A percentile compares a stretch with the other conserved stretches of the same genome.
These are phyloP conservation scores for Tricholoma saponaceum DNA, from an alignment of 768 basidiomycete species.

Conservation along the genomic window DNA sequence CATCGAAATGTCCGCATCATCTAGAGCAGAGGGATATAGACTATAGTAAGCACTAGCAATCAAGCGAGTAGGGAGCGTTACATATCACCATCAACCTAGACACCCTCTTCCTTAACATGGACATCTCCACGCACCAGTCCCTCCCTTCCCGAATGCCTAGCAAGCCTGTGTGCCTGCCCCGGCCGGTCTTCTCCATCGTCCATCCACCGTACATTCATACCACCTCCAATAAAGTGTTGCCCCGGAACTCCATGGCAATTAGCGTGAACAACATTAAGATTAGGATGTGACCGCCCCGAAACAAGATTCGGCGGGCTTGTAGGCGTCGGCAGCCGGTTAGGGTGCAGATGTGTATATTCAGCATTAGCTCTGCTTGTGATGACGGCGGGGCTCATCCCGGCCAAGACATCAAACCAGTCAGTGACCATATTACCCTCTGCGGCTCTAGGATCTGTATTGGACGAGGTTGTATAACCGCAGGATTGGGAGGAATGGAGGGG, in stretches of 20 bases:
- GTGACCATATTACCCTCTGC: neutral
- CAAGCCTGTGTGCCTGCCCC: neutral
- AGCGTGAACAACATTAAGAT: neutral
- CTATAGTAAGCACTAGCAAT: no score
- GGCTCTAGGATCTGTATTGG: neutral
- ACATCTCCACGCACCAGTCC: no score
- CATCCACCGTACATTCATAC: neutral
- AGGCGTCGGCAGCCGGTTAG: neutral
- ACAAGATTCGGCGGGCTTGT: neutral
- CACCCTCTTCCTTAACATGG: neutral
- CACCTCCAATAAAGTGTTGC: neutral
- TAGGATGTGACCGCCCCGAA: neutral
- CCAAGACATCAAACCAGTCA: neutral
- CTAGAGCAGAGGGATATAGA: no score
- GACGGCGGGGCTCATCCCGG: neutral
- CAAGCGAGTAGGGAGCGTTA: no score
- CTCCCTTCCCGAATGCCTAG: neutral
- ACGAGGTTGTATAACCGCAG: neutral
- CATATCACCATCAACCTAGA: no score
- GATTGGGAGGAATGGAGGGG: neutral
- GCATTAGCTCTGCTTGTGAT: neutral
- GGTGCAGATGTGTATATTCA: neutral
- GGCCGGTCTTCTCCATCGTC: neutral
- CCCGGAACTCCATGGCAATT: neutral
- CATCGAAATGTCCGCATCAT: no score